These are phyloP conservation scores for Ophiocordyceps camponoti-leonardi DNA, from an alignment of 2,329 filamentous ascomycete genomes.

Conservation along the genomic window DNA sequence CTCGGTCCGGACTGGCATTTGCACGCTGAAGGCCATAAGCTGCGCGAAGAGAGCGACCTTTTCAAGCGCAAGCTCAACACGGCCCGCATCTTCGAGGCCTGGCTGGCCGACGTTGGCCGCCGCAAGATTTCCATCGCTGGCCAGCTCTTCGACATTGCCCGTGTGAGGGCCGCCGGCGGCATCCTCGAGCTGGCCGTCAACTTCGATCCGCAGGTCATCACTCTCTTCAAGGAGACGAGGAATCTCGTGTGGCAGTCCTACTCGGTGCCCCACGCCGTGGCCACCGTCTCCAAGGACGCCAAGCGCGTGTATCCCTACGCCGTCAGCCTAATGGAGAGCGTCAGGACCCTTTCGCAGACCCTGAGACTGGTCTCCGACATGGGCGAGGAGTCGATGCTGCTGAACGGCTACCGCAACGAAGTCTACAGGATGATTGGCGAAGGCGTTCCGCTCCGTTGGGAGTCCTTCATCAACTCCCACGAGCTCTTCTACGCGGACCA, in stretches of 20 bases:
- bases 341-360: conserved; percentile 84
- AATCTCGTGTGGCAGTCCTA: conserved; percentile 94
- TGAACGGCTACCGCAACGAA: conserved; percentile 85
- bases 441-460: conserved; percentile 84
- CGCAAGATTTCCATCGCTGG: conserved; percentile 85
- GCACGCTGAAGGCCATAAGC: conserved; percentile 86
- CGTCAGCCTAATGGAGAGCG: conserved; percentile 95
- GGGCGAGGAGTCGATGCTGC: conserved; percentile 70
- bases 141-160: conserved; percentile 75
- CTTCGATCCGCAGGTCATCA: conserved; percentile 94
- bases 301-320: conserved; percentile 96
- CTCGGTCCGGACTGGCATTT: conserved; percentile 88
- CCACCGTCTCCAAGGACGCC: conserved; percentile 94
- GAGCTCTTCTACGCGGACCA: conserved; percentile 54
- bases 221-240: conserved; percentile 94
- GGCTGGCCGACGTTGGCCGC: conserved; percentile 77
- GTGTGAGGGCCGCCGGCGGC: conserved; percentile 81
- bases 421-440: conserved; percentile 70
- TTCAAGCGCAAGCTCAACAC: conserved; percentile 96
- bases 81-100: conserved; percentile 83
- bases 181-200: conserved; percentile 80
- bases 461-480: conserved; percentile 94
- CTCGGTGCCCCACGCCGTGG: conserved; percentile 83
- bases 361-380: conserved; percentile 70
- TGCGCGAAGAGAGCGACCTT: conserved; percentile 77